Base-by-base conservation (phyloP, 768 basidiomycete species). In the Boletus vermiculosoides region DNA sequence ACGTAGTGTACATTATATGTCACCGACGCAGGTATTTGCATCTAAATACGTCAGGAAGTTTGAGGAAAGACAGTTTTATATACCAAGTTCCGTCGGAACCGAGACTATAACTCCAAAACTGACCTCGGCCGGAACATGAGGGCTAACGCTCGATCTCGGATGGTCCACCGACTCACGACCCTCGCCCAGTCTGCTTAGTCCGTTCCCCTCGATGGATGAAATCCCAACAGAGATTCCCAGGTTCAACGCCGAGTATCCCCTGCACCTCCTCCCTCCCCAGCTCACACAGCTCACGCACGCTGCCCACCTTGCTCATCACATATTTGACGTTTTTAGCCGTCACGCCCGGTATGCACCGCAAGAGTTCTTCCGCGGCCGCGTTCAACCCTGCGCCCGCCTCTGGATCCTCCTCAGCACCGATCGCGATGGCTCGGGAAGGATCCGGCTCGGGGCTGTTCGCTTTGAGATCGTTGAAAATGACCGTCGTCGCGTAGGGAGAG, bases 391-490 rank as follows among this genome's bases (percentile, higher is more conserved):
- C 83, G 0, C 86, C 89, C 0, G 74, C 79, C 3, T 86, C 81
- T 0, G 82, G 78, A 51, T 87, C 88, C 42, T 87, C 88, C 45
- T 90, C 92, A 0, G 88, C 86, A 9, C 96, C 97, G 22, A 94
- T 78, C 3, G 85, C 73, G 40, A 94, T 83, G 0, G 97, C 94
- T 41, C 82, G 82, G 15, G 76, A 66, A 10, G 86, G 81, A 59
- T 96, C 89, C 0, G 97, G 97, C 68, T 99, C 93, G 0, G 83
- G 73, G 45, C 83, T 82, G 63, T 88, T 86, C 33, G 74, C 59
- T 66, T 99, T 99, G 34, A 99, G 85, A 66, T 98, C 97, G 46
- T 83, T 84, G 78, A 98, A 95, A 54, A 98, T 94, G 56, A 94
- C 88, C 0, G 92, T 82, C 0, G 93, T 94, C 20, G 90, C 89